Evolutionary conservation across 441 rosid genomes (phyloP).

Genomic region (Adansonia madagascariensis): DNA sequence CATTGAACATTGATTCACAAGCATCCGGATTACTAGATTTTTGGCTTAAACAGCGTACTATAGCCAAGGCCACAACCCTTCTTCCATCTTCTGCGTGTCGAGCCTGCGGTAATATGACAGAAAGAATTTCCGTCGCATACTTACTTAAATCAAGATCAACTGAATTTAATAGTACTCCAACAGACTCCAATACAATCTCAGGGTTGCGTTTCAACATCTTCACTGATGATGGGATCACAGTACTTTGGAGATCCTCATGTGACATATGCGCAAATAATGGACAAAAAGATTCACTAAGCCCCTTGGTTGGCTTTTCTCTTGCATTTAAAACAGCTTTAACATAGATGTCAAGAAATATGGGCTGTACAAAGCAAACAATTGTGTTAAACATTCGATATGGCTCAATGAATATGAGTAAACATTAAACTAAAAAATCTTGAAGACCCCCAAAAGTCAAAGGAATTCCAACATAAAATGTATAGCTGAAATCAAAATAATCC

Average conservation of each 20-base stretch:
- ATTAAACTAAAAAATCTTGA: constrained; percentile 16
- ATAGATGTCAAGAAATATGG: constrained; percentile 74
- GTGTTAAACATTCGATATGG: constrained; percentile 25
- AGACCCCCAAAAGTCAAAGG: constrained; percentile 14
- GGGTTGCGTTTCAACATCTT: constrained; percentile 99
- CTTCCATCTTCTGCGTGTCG: constrained; percentile 90
- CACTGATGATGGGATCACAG: constrained; percentile 75
- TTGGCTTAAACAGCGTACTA: constrained; percentile 68
- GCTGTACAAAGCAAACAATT: constrained; percentile 57
- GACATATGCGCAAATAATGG: constrained; percentile 66
- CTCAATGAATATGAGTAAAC: constrained; percentile 14
- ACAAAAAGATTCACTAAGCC: constrained; percentile 67
- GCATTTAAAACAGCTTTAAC: constrained; percentile 83
- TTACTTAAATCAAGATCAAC: constrained; percentile 90
- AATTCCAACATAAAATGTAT: constrained; percentile 19
- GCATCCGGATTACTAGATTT: constrained; percentile 97
- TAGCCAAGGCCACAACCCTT: constrained; percentile 72
- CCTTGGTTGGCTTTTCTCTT: constrained; percentile 69
- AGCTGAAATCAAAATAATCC: constrained; percentile 20
- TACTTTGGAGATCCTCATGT: constrained; percentile 82
- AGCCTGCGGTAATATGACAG: constrained; percentile 79
- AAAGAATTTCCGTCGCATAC: constrained; percentile 79
- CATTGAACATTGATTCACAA: constrained; percentile 80
- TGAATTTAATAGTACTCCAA: constrained; percentile 68
- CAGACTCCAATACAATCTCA: constrained; percentile 88